Conservation (phyloP, 331 rosid species). For the Dryas integrifolia region DNA sequence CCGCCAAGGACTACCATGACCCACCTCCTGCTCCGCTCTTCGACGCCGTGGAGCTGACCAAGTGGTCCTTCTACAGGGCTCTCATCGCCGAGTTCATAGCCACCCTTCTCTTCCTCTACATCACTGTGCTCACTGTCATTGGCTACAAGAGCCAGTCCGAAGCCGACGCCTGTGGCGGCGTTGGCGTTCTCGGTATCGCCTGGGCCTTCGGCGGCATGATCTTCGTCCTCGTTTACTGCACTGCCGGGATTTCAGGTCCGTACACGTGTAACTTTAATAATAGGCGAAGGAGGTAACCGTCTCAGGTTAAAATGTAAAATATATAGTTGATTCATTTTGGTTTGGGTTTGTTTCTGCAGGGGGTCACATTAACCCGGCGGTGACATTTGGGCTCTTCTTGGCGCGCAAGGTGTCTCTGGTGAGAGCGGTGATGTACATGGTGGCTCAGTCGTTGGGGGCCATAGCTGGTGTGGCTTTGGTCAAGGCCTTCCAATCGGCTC, state of each 20-base stretch:
- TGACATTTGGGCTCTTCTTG: slow-evolving; percentile 84
- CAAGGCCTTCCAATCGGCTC: slow-evolving; percentile 64
- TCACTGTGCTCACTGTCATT: slow-evolving; percentile 47
- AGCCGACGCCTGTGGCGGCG: slow-evolving; percentile 57
- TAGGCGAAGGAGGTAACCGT: no score
- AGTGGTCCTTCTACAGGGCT: slow-evolving; percentile 55
- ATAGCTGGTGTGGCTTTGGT: slow-evolving; percentile 84
- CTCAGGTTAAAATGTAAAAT: no score
- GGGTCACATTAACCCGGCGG: slow-evolving; percentile 97
- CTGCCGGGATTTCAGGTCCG: slow-evolving; percentile 88
- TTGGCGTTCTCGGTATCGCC: slow-evolving; percentile 77
- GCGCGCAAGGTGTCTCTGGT: slow-evolving; percentile 85
- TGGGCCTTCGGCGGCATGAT: slow-evolving; percentile 99
- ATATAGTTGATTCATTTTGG: background rate
- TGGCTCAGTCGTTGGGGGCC: slow-evolving; percentile 91
- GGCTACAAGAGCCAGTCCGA: slow-evolving; percentile 41
- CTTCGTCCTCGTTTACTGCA: slow-evolving; percentile 92
- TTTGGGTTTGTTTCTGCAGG: slow-evolving; percentile 36
- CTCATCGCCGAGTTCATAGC: slow-evolving; percentile 55
- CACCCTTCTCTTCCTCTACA: slow-evolving; percentile 49
- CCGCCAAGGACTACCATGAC: slow-evolving; percentile 43
- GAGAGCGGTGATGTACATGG: slow-evolving; percentile 79
- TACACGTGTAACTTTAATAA: no score
- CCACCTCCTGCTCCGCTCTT: slow-evolving; percentile 43
- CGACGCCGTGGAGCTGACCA: slow-evolving; percentile 31